These are phyloP conservation scores for Knufia petricola DNA, from an alignment of 2,329 filamentous ascomycete species.

Conservation along the genomic window DNA sequence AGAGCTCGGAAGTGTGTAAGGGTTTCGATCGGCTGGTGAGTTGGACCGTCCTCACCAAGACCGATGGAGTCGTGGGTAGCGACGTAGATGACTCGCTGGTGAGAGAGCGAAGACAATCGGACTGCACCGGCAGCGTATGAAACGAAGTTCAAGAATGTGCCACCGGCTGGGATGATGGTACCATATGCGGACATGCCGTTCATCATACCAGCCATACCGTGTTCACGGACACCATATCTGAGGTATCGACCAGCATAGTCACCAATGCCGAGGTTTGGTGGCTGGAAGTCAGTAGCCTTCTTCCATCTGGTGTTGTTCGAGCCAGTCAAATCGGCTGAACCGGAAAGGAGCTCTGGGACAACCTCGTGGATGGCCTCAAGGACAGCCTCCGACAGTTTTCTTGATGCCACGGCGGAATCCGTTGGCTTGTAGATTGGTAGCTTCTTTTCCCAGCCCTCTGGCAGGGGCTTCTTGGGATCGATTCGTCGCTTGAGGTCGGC, in stretches of 20 bases:
- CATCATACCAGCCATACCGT: slow-evolving; percentile 44
- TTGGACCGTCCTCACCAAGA: slow-evolving; percentile 96
- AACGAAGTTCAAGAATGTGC: slow-evolving; percentile 99
- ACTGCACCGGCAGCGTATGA: slow-evolving; percentile 94
- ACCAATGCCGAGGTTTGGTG: slow-evolving; percentile 72
- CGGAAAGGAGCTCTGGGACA: slow-evolving; percentile 85
- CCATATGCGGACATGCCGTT: slow-evolving; percentile 87
- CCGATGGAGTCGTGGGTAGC: slow-evolving; percentile 98
- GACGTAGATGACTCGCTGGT: slow-evolving; percentile 85
- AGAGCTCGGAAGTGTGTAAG: slow-evolving; percentile 96
- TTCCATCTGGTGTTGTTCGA: slow-evolving; percentile 99
- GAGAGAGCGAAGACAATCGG: slow-evolving; percentile 85
- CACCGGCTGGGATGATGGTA: slow-evolving; percentile 82
- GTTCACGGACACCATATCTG: slow-evolving; percentile 44
- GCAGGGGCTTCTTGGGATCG: slow-evolving; percentile 58
- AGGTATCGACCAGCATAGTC: slow-evolving; percentile 83
- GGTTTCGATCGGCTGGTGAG: slow-evolving; percentile 98
- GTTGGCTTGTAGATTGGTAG: slow-evolving; percentile 82
- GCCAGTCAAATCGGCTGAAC: slow-evolving; percentile 93
- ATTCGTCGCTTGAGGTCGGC: slow-evolving; percentile 74
- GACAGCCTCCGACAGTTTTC: slow-evolving; percentile 93
- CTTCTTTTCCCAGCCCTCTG: slow-evolving; percentile 91
- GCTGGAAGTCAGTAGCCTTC: slow-evolving; percentile 94
- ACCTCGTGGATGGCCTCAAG: slow-evolving; percentile 74
- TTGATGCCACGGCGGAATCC: slow-evolving; percentile 77